These are phyloP conservation scores for Sugiyamaella smithiae DNA, from an alignment of 805 yeast species.

Conservation along the genomic window DNA sequence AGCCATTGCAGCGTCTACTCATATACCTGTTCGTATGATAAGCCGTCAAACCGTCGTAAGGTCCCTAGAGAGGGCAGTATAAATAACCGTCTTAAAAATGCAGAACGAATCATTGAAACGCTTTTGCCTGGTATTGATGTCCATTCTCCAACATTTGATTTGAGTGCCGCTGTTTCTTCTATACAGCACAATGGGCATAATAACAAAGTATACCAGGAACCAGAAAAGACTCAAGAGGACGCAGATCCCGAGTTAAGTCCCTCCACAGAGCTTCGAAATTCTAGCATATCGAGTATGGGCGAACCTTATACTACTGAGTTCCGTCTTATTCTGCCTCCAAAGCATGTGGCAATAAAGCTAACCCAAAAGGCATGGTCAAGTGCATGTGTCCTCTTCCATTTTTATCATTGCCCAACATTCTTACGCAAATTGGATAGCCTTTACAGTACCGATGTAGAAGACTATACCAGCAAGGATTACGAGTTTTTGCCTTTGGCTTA, in stretches of 20 bases:
- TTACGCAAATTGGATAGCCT: constrained; percentile 68
- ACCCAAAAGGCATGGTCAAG: constrained; percentile 76
- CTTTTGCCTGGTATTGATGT: constrained; percentile 42
- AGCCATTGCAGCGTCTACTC: constrained; percentile 12
- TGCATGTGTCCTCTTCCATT: constrained; percentile 80
- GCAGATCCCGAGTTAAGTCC: not conserved
- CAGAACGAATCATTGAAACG: constrained; percentile 38
- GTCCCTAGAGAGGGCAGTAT: constrained; percentile 27
- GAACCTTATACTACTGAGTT: constrained; percentile 40
- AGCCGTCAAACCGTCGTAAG: constrained; percentile 5
- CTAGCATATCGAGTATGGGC: constrained; percentile 16
- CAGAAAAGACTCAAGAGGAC: not conserved
- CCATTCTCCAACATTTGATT: constrained; percentile 32
- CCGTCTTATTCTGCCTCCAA: constrained; percentile 68
- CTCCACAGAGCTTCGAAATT: not conserved
- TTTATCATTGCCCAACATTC: constrained; percentile 80
- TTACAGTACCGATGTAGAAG: constrained; percentile 72
- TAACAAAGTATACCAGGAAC: not conserved
- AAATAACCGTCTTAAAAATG: constrained; percentile 35
- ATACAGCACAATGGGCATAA: not conserved
- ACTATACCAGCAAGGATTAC: constrained; percentile 68
- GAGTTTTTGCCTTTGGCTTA: constrained; percentile 76
- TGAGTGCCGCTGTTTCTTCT: constrained; percentile 15
- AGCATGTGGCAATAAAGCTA: constrained; percentile 64
- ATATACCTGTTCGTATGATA: constrained; percentile 4